phyloP scores from a whole-genome alignment of 108 stramenopile genomes.

The Epithemia pelagica region DNA sequence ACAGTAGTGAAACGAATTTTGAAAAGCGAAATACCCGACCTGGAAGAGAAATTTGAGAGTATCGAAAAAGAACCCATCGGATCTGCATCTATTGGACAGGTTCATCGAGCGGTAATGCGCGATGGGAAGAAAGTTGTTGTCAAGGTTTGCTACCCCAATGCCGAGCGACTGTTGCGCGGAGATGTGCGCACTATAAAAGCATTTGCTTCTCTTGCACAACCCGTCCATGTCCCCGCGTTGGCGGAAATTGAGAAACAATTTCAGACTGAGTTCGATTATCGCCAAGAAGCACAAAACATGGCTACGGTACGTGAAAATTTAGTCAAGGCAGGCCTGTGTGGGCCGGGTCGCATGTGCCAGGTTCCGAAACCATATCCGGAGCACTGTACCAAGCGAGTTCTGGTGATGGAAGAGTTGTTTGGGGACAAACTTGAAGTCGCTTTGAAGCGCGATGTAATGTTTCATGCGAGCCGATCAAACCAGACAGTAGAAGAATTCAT shows the following conservation, averaged over 20 bases:
- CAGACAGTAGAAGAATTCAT: slow-evolving; percentile 36
- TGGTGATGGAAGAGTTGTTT: slow-evolving; percentile 80
- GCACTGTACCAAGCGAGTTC: slow-evolving; percentile 59
- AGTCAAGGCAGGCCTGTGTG: slow-evolving; percentile 43
- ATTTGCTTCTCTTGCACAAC: slow-evolving; percentile 79
- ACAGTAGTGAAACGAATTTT: slow-evolving; percentile 53
- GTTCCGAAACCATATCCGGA: slow-evolving; percentile 67
- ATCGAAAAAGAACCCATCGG: slow-evolving; percentile 80
- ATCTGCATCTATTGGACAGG: slow-evolving; percentile 81
- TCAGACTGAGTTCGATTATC: slow-evolving; percentile 92
- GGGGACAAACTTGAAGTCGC: slow-evolving; percentile 68
- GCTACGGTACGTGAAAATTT: slow-evolving; percentile 62
- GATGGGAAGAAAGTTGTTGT: slow-evolving; percentile 65
- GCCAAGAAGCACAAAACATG: slow-evolving; percentile 57
- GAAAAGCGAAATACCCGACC: slow-evolving; percentile 44
- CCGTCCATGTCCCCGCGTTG: slow-evolving; percentile 78
- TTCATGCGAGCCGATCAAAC: slow-evolving; percentile 39
- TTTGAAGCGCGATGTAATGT: slow-evolving; percentile 47
- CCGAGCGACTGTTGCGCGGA: slow-evolving; percentile 62
- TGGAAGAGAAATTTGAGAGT: slow-evolving; percentile 47
- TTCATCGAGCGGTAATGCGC: slow-evolving; percentile 66
- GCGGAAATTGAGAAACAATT: slow-evolving; percentile 90
- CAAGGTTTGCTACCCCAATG: slow-evolving; percentile 79
- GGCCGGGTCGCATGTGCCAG: slow-evolving; percentile 30
- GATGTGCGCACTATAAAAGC: slow-evolving; percentile 79